A percentile compares a stretch with the other conserved stretches of the same genome.
These are phyloP conservation scores for Trypanosoma lewisi DNA, from an alignment of 208 protist species.

Conservation along the genomic window DNA sequence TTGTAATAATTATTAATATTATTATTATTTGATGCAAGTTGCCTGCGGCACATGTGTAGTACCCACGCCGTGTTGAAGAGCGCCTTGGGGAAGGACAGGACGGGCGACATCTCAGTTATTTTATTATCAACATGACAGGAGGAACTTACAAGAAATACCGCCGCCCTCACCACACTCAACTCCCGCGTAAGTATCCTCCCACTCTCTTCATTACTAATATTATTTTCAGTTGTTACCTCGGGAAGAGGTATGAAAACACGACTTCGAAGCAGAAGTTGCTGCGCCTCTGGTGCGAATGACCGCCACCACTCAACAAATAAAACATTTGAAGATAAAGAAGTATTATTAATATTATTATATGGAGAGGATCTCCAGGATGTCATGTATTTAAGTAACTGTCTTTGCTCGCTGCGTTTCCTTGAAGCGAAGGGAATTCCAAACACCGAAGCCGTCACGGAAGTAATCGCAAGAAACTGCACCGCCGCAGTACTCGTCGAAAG, in stretches of 20 bases:
- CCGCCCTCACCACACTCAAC: background rate
- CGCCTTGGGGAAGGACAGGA: conserved; percentile 14
- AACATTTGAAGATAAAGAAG: background rate
- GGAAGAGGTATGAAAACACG: background rate
- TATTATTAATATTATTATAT: too few relatives aligned
- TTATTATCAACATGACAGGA: background rate
- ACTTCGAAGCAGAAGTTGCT: conserved; percentile 1
- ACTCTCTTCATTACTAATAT: background rate
- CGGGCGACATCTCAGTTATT: background rate
- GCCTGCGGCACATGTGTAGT: background rate
- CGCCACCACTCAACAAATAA: background rate
- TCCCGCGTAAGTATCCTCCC: background rate
- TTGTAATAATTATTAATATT: background rate
- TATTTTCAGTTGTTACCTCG: background rate
- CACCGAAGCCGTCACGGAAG: background rate
- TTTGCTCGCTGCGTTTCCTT: background rate
- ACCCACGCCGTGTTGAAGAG: conserved; percentile 24
- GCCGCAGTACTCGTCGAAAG: conserved; percentile 6
- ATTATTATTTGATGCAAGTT: background rate
- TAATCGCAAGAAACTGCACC: conserved; percentile 14
- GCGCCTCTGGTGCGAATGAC: background rate
- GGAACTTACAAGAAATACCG: conserved; percentile 6
- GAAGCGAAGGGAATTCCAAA: background rate
- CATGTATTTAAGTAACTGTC: background rate
- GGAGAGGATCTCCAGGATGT: conserved; percentile 7